Conservation (phyloP, 352 stramenopile genomes). For the Globisporangium polare region DNA sequence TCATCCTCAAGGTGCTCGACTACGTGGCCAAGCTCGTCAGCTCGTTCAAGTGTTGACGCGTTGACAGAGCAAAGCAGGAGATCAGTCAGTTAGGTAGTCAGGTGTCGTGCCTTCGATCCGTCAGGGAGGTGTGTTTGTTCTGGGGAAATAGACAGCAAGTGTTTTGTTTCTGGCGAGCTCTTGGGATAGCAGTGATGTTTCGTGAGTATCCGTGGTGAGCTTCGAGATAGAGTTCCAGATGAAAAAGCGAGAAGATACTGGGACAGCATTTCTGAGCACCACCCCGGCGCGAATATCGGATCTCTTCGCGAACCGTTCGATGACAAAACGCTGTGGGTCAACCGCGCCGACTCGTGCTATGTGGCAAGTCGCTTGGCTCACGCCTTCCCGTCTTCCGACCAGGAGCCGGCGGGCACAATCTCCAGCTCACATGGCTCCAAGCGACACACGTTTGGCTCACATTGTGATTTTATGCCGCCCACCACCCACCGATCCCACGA, state of each 20-base stretch:
- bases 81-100: neutral
- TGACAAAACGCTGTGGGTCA: neutral
- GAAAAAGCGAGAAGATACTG: too few relatives aligned
- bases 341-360: neutral
- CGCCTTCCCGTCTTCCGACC: neutral
- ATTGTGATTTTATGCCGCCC: neutral
- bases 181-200: too few relatives aligned
- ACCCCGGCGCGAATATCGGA: too few relatives aligned
- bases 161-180: neutral
- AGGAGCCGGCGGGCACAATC: too few relatives aligned
- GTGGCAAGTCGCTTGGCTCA: neutral
- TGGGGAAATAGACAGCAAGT: neutral
- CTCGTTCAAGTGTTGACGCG: conserved; percentile 18
- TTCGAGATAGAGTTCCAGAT: too few relatives aligned
- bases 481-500: neutral
- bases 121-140: neutral
- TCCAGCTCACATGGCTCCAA: too few relatives aligned
- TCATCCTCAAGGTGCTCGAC: conserved; percentile 52
- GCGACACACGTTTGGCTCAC: too few relatives aligned
- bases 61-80: neutral
- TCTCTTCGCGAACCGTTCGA: too few relatives aligned
- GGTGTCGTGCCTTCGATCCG: neutral
- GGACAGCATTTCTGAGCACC: too few relatives aligned
- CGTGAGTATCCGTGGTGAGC: too few relatives aligned
- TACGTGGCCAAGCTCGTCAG: conserved; percentile 44